These are phyloP conservation scores for Gracilaria vermiculophylla DNA, from an alignment of 23 red algal genomes.

Conservation along the genomic window DNA sequence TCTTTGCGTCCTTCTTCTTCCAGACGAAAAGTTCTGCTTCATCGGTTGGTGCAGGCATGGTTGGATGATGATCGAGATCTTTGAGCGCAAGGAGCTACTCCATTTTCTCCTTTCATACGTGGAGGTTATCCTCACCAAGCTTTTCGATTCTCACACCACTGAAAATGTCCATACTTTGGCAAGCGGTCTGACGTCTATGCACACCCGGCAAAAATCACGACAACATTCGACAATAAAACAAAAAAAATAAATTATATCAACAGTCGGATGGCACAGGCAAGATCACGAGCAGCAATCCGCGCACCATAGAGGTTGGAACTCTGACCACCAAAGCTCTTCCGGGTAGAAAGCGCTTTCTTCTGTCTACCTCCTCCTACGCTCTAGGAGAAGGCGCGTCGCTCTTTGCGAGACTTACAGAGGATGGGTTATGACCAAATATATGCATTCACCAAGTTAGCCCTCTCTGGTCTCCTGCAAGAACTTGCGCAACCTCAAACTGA, in stretches of 20 bases:
- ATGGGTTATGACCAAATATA: constrained; percentile 18
- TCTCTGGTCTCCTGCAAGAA: background rate
- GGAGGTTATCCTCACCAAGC: constrained; percentile 14
- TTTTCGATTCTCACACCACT: constrained; percentile 21
- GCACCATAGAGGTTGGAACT: background rate
- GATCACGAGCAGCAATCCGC: no score
- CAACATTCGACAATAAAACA: background rate
- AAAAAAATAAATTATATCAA: no score
- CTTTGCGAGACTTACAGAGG: constrained; percentile 20
- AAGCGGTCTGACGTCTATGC: no score
- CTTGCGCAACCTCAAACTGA: constrained; percentile 8
- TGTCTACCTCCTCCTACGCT: no score
- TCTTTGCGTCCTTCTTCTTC: background rate
- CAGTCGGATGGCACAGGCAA: no score
- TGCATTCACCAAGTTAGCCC: background rate
- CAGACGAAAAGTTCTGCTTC: background rate
- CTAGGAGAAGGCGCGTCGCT: constrained; percentile 7
- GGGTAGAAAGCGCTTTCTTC: constrained; percentile 24
- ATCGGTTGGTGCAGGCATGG: no score
- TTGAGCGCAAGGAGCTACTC: no score
- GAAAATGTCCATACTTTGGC: background rate
- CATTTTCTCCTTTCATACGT: constrained; percentile 29
- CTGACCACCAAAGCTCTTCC: constrained; percentile 10
- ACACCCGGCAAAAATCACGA: background rate
- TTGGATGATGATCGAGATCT: no score